phyloP scores from a whole-genome alignment of 106 monocot species.

The Ottelia alismoides region DNA sequence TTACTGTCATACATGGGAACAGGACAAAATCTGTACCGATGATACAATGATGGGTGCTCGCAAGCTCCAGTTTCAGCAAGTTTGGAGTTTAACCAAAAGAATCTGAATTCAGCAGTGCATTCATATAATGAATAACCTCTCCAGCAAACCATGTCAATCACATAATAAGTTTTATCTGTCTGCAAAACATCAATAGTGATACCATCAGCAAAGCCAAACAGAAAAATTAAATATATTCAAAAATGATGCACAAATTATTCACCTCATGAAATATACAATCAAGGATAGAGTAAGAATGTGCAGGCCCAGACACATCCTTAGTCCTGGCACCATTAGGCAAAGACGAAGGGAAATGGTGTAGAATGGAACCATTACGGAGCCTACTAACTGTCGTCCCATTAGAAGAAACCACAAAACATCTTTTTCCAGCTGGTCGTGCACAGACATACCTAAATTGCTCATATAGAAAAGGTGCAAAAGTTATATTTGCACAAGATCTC shows the following conservation, averaged over 20 bases:
- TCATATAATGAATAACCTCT: conserved; percentile 88
- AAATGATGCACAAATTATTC: not conserved
- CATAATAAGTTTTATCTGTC: conserved; percentile 90
- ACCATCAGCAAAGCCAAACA: not conserved
- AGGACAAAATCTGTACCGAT: conserved; percentile 66
- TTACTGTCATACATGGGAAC: conserved; percentile 72
- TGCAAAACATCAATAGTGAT: conserved; percentile 22
- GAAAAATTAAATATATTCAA: not conserved
- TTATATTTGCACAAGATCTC: too few species aligned
- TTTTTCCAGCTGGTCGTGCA: conserved; percentile 74
- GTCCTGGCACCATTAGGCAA: conserved; percentile 80
- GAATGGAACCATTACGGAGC: conserved; percentile 80
- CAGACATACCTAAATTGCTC: conserved; percentile 97
- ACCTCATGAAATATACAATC: conserved; percentile 99
- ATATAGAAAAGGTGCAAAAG: too few species aligned
- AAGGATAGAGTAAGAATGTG: conserved; percentile 65
- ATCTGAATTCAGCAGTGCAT: conserved; percentile 87
- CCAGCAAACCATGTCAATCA: conserved; percentile 98
- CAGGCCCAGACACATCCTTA: conserved; percentile 56
- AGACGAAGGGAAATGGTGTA: conserved; percentile 82
- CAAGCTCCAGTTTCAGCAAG: conserved; percentile 75
- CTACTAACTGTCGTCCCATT: conserved; percentile 84
- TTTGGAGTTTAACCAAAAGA: conserved; percentile 96
- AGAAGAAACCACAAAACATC: conserved; percentile 90
- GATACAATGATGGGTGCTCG: conserved; percentile 70